Base-by-base conservation (phyloP, 768 basidiomycete species). In the Grammothele lineata region DNA sequence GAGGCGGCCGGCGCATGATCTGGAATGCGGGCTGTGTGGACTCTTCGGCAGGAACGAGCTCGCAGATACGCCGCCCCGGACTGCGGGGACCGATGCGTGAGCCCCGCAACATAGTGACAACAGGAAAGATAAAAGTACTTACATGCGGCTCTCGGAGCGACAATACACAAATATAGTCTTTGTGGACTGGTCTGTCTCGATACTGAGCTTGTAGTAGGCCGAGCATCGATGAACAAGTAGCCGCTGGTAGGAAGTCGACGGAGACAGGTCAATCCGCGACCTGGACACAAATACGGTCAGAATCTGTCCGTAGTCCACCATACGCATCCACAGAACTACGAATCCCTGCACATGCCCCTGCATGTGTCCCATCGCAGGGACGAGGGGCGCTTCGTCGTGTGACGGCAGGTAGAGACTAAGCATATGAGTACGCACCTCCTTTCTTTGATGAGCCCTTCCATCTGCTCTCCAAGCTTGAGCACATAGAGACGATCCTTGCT, bases 401-500 rank as follows among this genome's bases (percentile, higher is more conserved):
- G 51, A 58, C 38, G 41, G 22, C 26, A 46, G 24, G 26, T 50
- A 33, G 37, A 48, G 45, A 46, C 43, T 47, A 51, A 46, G 39
- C 44, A 48, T 43, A 43, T 12, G 40, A 21, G 49, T 21, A 75
- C 83, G 48, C 52, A 86, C 88, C 77, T 80, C 58, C 75, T 78
- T 62, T 90, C 88, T 50, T 67, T 76, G 59, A 92, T 87, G 61
- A 92, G 74, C 41, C 69, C 66, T 69, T 92, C 90, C 79, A 92
- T 87, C 55, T 71, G 74, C 70, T 92, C 91, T 48, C 87, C 90
- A n/a, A 92, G 76, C 72, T 87, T 91, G 58, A 92, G 70, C 38
- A 92, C 88, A 65, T 83, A 92, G 52, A 92, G 74, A 61, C 90
- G 77, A 66, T 92, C 90, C 70, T 92, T 92, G 75, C 83, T 84